Percentiles rank a stretch among this genome's conserved stretches.
Evolutionary conservation across 2,329 filamentous ascomycete species (phyloP).

Genomic region (Talaromyces pinophilus): DNA sequence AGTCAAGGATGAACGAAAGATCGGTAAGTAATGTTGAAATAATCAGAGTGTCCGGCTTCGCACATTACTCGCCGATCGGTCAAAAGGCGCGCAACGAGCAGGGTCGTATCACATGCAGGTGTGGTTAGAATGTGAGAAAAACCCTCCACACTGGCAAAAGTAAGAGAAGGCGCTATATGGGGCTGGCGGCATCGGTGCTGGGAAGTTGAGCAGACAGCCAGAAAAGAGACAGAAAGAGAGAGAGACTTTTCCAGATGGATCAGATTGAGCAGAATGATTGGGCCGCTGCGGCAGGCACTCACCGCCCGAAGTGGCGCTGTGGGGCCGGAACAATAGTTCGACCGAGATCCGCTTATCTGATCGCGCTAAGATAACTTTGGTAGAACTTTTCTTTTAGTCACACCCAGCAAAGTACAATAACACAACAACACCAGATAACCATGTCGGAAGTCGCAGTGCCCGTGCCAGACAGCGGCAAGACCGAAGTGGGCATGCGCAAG

Average conservation of each 20-base stretch:
- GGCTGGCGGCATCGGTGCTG: not conserved
- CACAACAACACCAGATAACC: conserved; percentile 22
- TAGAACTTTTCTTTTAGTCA: conserved; percentile 1
- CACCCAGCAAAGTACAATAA: not conserved
- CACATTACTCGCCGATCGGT: conserved; percentile 17
- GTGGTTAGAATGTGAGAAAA: not conserved
- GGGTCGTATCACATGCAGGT: conserved; percentile 17
- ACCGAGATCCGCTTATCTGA: conserved; percentile 49
- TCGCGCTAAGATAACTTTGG: conserved; percentile 43
- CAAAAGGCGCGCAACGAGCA: conserved; percentile 10
- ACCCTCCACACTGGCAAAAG: not conserved
- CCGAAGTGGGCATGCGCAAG: conserved; percentile 69
- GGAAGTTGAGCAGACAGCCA: not conserved
- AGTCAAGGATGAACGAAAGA: not conserved
- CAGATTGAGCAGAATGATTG: not conserved
- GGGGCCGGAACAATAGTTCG: conserved; percentile 23
- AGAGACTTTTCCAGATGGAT: not conserved
- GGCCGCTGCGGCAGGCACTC: not conserved
- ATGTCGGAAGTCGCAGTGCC: conserved; percentile 50
- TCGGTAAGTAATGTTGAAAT: not conserved
- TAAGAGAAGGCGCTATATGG: conserved; percentile 3
- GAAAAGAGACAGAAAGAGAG: not conserved
- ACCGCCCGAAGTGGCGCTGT: not conserved
- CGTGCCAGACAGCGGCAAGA: conserved; percentile 25
- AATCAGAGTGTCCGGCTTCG: conserved; percentile 15